A percentile compares a stretch with the other conserved stretches of the same genome.
Conservation (phyloP, 1,284 basidiomycete species). For the Sanguinoderma infundibulare region DNA sequence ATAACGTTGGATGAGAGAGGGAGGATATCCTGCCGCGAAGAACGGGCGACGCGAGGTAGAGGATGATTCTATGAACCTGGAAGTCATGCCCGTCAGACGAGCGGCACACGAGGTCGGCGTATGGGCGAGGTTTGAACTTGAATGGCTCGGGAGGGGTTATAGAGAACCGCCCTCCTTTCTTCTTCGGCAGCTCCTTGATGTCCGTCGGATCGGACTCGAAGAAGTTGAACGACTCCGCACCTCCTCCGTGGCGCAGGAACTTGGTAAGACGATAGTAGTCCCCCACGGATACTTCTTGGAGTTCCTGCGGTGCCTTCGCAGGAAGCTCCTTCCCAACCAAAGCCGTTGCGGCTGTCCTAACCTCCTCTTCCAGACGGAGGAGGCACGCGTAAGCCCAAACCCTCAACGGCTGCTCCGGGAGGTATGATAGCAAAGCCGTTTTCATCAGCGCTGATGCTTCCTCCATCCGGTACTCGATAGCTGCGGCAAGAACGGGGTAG, state of each 20-base stretch:
- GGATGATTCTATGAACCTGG: constrained; percentile 45
- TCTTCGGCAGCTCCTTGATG: background rate
- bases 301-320: constrained; percentile 9
- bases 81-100: constrained; percentile 53
- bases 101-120: constrained; percentile 46
- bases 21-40: background rate
- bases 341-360: constrained; percentile 5
- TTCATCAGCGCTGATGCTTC: constrained; percentile 6
- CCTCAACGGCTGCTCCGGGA: constrained; percentile 4
- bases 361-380: constrained; percentile 9
- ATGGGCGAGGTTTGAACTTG: constrained; percentile 1
- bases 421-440: constrained; percentile 3
- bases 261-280: constrained; percentile 11
- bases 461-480: constrained; percentile 18
- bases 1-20: background rate
- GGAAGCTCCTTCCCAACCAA: constrained; percentile 3
- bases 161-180: background rate
- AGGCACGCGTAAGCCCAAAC: constrained; percentile 16
- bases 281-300: constrained; percentile 10
- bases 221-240: constrained; percentile 1
- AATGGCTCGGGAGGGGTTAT: background rate
- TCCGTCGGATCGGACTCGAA: background rate
- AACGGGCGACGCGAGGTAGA: constrained; percentile 47
- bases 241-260: constrained; percentile 2
- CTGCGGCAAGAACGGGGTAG: constrained; percentile 10